phyloP scores from a whole-genome alignment of 305 asterid genomes.

The Fraxinus latifolia region DNA sequence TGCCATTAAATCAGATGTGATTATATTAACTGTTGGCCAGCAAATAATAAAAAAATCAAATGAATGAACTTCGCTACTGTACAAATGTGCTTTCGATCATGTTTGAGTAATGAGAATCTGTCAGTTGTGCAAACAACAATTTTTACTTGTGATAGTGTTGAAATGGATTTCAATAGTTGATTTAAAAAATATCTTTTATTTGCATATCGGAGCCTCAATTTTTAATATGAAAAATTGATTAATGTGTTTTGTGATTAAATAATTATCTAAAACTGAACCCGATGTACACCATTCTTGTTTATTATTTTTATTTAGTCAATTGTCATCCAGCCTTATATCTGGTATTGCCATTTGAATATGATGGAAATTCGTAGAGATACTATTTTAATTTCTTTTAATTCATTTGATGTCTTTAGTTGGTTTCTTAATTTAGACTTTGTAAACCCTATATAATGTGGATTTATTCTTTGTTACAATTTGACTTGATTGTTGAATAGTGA shows the following conservation, averaged over 20 bases:
- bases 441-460: not conserved
- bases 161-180: not conserved
- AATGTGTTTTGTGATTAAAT: not conserved
- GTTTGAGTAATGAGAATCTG: slow-evolving; percentile 1
- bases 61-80: not conserved
- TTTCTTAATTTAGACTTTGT: not conserved
- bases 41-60: slow-evolving; percentile 5
- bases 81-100: not conserved
- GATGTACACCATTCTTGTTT: not conserved
- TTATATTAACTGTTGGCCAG: slow-evolving; percentile 8
- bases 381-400: not conserved
- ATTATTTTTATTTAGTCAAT: not conserved
- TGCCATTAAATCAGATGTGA: not conserved
- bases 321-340: slow-evolving; percentile 4
- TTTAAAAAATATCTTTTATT: not conserved
- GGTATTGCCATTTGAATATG: not conserved
- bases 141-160: not conserved
- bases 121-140: not conserved
- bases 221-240: not conserved
- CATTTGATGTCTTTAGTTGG: not conserved
- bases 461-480: not conserved
- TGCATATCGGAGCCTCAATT: not conserved
- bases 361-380: not conserved
- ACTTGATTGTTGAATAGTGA: not conserved
- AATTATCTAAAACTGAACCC: not conserved